Base-by-base conservation (phyloP, 768 basidiomycete species). In the Trametes punicea region DNA sequence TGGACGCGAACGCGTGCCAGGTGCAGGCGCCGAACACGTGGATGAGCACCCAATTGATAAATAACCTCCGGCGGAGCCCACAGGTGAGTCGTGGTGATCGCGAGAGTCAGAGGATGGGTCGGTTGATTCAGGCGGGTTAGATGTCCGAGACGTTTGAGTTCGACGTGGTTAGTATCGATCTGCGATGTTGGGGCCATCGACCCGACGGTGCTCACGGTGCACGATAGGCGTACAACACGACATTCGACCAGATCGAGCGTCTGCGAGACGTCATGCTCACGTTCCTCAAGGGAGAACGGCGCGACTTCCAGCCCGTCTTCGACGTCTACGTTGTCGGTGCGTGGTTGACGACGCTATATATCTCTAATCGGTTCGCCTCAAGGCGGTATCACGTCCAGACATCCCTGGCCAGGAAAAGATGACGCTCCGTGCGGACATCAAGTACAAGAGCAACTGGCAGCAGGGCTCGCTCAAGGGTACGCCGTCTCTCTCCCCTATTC, bases 361-460 rank as follows among this genome's bases (percentile, higher is more conserved):
- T 36, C 10, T n/a, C 50, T 6, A 31, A 6, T 13, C 31, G 31
- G 31, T 6, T n/a, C n/a, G 13, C 13, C 31, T 31, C 13, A 31
- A 6, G 7, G 7, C 7, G 7, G 31, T 13, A 13, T 6, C 7
- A 31, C 31, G 31, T 31, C 7, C 45, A 82, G 91, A 92, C 67
- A 85, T 92, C 64, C 87, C 90, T 20, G 88, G 80, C 6, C 93
- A 95, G 67, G 78, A 78, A 55, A 91, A 85, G 70, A 81, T 94
- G 79, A 79, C 80, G 0, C 76, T 93, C 20, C 80, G 80, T 55
- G 87, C 87, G 38, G 85, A 88, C 66, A 94, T 95, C 74, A 90
- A 86, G 72, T 94, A 91, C 76, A 93, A 91, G 75, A 84, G 84
- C 62, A 94, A 93, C 67, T 85, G 82, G 73, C 92, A 94, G 67